Percentiles rank a stretch among this genome's conserved stretches.
phyloP scores from a whole-genome alignment of 768 basidiomycete genomes.

The Suillus decipiens region DNA sequence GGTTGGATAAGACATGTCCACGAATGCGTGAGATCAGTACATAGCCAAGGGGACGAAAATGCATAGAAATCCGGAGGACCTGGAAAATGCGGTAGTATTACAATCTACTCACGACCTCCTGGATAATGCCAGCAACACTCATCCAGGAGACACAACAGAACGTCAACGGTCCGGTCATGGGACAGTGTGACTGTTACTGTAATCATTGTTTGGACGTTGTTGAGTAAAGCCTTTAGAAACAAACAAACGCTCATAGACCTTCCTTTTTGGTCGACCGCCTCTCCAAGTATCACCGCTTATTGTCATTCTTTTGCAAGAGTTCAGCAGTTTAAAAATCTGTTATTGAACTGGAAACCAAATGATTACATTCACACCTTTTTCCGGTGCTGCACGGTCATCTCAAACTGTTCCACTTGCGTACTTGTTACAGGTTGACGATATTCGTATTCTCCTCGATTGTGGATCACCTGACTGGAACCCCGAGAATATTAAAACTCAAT shows the following conservation, averaged over 20 bases:
- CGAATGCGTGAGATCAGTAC: not conserved
- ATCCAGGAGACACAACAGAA: not conserved
- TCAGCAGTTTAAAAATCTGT: not conserved
- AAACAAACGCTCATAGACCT: constrained; percentile 10
- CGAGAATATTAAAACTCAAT: constrained; percentile 37
- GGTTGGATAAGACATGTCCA: not conserved
- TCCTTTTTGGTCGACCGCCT: constrained; percentile 1
- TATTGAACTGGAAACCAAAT: constrained; percentile 39
- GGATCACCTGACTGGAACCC: constrained; percentile 88
- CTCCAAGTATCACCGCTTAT: not conserved
- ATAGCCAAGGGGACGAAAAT: not conserved
- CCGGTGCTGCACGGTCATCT: constrained; percentile 75
- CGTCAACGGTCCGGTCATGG: no score
- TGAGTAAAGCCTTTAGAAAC: constrained; percentile 12
- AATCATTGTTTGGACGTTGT: not conserved
- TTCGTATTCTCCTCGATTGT: constrained; percentile 91
- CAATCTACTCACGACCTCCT: not conserved
- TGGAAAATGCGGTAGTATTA: not conserved
- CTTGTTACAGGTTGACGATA: constrained; percentile 92
- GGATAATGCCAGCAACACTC: not conserved
- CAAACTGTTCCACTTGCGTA: constrained; percentile 73
- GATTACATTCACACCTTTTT: constrained; percentile 94
- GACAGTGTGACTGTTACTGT: no score
- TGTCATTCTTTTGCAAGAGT: not conserved
- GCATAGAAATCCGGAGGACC: not conserved